Evolutionary conservation across 2,329 filamentous ascomycete genomes (phyloP).

Genomic region (Exutisphaerella laricina): DNA sequence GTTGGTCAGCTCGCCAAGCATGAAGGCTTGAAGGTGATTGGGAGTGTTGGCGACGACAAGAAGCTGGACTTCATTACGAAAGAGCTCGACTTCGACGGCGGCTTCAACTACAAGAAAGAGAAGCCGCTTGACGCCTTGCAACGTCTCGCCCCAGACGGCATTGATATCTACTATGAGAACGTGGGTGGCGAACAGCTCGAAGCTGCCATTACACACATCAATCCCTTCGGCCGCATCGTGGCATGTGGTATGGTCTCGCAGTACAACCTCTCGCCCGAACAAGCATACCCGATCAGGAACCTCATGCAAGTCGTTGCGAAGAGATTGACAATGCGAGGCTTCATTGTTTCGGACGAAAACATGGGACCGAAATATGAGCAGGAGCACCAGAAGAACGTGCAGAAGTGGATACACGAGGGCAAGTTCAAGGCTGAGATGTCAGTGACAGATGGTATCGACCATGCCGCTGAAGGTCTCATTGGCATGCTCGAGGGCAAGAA

Average conservation of each 20-base stretch:
- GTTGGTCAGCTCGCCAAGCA: conserved; percentile 80
- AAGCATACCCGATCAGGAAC: conserved; percentile 63
- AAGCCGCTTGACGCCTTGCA: conserved; percentile 60
- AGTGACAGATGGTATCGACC: conserved; percentile 71
- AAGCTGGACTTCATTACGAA: conserved; percentile 71
- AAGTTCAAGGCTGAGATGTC: conserved; percentile 64
- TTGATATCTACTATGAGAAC: conserved; percentile 82
- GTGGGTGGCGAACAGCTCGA: conserved; percentile 66
- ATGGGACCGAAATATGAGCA: conserved; percentile 61
- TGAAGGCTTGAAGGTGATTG: conserved; percentile 72
- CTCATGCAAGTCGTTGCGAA: conserved; percentile 60
- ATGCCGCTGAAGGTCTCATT: conserved; percentile 65
- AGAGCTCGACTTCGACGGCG: conserved; percentile 64
- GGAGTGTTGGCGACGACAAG: conserved; percentile 71
- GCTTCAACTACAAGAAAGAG: conserved; percentile 88
- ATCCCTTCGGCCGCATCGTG: conserved; percentile 61
- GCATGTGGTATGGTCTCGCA: conserved; percentile 64
- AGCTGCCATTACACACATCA: conserved; percentile 60
- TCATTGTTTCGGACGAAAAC: conserved; percentile 60
- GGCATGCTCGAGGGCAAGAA: conserved; percentile 73
- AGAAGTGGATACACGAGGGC: conserved; percentile 70
- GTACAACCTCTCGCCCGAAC: conserved; percentile 59
- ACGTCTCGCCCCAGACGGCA: conserved; percentile 66
- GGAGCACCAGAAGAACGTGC: conserved; percentile 70
- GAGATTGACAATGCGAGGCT: conserved; percentile 66